These are phyloP conservation scores for Barnettozyma vustinii DNA, from an alignment of 805 yeast species.

Conservation along the genomic window DNA sequence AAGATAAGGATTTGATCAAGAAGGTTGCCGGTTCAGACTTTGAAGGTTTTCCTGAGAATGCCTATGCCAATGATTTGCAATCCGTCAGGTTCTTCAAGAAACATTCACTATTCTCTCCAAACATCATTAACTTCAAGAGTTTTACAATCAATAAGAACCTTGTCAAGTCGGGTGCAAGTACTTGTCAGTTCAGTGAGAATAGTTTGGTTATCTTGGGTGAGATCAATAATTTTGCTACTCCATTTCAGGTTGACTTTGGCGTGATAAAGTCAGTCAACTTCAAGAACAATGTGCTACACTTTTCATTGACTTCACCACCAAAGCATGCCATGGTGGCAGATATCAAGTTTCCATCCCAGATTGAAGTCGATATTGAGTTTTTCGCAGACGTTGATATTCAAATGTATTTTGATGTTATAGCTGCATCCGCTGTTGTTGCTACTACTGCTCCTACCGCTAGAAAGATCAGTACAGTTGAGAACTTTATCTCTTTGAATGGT, in stretches of 20 bases:
- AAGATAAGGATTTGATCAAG: background rate
- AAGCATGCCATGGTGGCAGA: constrained; percentile 12
- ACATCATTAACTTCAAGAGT: constrained; percentile 8
- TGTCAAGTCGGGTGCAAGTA: constrained; percentile 7
- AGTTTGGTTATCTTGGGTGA: constrained; percentile 14
- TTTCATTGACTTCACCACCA: constrained; percentile 7
- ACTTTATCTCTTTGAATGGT: constrained; percentile 22
- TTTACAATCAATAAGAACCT: constrained; percentile 7
- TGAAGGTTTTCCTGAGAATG: constrained; percentile 1
- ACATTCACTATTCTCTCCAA: constrained; percentile 1
- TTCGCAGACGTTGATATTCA: background rate
- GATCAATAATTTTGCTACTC: constrained; percentile 16
- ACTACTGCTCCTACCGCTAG: constrained; percentile 12
- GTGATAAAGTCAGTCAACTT: constrained; percentile 5
- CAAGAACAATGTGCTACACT: background rate
- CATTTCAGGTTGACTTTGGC: constrained; percentile 16
- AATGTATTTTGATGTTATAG: background rate
- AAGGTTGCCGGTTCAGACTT: background rate
- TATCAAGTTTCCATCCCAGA: constrained; percentile 1
- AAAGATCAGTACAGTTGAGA: constrained; percentile 29
- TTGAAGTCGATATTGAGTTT: constrained; percentile 10
- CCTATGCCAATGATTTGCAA: constrained; percentile 16
- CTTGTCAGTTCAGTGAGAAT: constrained; percentile 12
- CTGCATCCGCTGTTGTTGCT: background rate
- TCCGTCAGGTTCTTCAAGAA: constrained; percentile 14